These are phyloP conservation scores for Solanum chaucha DNA, from an alignment of 257 asterid genomes.

Conservation along the genomic window DNA sequence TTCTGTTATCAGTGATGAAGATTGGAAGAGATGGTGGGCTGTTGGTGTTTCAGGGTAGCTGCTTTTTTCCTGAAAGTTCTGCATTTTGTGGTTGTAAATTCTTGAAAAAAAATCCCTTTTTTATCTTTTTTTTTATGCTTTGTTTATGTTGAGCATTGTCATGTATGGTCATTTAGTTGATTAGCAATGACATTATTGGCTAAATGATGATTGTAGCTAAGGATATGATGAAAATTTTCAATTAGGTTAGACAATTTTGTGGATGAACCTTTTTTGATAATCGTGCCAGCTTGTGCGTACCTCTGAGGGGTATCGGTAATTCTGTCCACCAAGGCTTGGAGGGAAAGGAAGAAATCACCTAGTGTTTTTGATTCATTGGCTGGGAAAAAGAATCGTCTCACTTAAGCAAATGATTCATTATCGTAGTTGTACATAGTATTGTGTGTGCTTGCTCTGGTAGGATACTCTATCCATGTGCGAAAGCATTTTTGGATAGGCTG, in stretches of 20 bases:
- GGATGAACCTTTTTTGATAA: neutral
- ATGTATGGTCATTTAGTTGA: neutral
- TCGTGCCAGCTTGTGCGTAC: neutral
- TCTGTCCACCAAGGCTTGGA: neutral
- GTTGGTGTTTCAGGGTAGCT: constrained; percentile 14
- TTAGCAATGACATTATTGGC: neutral
- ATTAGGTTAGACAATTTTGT: neutral
- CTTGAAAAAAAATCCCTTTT: too few relatives aligned
- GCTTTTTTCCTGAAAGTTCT: neutral
- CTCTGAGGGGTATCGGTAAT: neutral
- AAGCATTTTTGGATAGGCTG: neutral
- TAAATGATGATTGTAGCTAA: neutral
- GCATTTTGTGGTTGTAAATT: neutral
- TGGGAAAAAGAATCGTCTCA: neutral
- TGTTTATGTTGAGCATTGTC: neutral
- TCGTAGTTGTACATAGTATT: neutral
- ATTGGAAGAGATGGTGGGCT: constrained; percentile 61
- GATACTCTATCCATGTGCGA: neutral
- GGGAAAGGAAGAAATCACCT: neutral
- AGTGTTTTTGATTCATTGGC: neutral
- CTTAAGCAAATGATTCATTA: neutral
- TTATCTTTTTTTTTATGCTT: neutral
- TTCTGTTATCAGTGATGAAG: constrained; percentile 23
- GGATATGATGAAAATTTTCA: neutral
- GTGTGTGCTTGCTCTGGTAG: neutral